A percentile compares a stretch with the other conserved stretches of the same genome.
Evolutionary conservation across 768 basidiomycete genomes (phyloP).

Genomic region (Rhizopogon rudus): DNA sequence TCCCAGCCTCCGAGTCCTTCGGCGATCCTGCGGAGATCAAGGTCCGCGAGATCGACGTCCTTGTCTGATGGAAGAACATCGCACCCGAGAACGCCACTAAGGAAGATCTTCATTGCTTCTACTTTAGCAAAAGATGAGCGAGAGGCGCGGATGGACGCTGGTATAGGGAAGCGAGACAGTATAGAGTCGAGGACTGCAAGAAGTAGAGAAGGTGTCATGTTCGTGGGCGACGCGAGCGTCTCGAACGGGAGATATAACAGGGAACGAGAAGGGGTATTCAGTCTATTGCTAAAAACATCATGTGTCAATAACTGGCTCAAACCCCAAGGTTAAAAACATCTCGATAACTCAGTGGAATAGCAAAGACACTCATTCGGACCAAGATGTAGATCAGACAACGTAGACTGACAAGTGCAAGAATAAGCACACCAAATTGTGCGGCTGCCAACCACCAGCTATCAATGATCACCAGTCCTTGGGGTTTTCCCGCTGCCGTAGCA

Average conservation of each 20-base stretch:
- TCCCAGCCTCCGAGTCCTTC: slow-evolving; percentile 47
- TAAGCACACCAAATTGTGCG: too few relatives aligned
- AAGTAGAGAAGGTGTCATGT: slow-evolving; percentile 69
- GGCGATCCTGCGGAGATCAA: slow-evolving; percentile 65
- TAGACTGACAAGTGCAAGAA: too few relatives aligned
- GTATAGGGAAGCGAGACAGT: slow-evolving; percentile 50
- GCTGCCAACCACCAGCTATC: too few relatives aligned
- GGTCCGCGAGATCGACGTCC: slow-evolving; percentile 58
- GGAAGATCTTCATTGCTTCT: slow-evolving; percentile 68
- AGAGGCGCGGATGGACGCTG: slow-evolving; percentile 28
- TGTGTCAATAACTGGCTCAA: background rate
- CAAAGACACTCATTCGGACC: too few relatives aligned
- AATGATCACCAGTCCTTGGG: too few relatives aligned
- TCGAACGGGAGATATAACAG: slow-evolving; percentile 38
- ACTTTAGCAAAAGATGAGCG: slow-evolving; percentile 39
- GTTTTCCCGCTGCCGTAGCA: too few relatives aligned
- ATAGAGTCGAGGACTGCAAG: slow-evolving; percentile 66
- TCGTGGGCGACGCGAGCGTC: slow-evolving; percentile 41
- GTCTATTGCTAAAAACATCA: too few relatives aligned
- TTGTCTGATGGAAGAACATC: slow-evolving; percentile 53
- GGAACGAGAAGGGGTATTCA: slow-evolving; percentile 45
- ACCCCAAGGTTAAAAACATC: too few relatives aligned
- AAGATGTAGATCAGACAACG: too few relatives aligned
- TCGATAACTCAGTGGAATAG: too few relatives aligned
- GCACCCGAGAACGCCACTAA: slow-evolving; percentile 59